Conservation (phyloP, 805 yeast genomes). For the Cyberlindnera maritima region DNA sequence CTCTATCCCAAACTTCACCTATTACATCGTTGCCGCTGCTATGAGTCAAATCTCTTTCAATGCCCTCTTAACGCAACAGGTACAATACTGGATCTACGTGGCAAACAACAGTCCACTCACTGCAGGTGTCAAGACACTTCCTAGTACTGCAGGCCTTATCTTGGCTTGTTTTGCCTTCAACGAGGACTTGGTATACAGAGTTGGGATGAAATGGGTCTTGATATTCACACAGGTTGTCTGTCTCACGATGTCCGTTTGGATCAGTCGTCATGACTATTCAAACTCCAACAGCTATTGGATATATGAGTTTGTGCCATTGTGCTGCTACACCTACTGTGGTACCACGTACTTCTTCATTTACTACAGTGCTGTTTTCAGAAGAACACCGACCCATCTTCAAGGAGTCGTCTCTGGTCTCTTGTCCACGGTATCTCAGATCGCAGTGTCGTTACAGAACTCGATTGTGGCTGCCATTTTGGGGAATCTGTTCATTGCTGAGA, state of each 20-base stretch:
- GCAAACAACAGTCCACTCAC: slow-evolving; percentile 30
- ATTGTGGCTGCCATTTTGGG: too few species aligned
- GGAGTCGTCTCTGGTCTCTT: too few species aligned
- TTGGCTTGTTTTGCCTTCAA: slow-evolving; percentile 29
- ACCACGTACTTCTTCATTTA: too few species aligned
- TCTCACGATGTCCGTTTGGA: slow-evolving; percentile 25
- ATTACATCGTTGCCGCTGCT: slow-evolving; percentile 17
- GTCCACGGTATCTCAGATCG: too few species aligned
- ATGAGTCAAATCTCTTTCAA: slow-evolving; percentile 14
- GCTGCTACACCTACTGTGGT: slow-evolving; percentile 9
- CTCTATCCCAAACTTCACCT: slow-evolving; percentile 27
- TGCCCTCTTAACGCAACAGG: slow-evolving; percentile 20
- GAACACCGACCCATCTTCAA: too few species aligned
- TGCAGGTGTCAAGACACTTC: slow-evolving; percentile 36
- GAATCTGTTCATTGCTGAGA: too few species aligned
- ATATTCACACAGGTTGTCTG: slow-evolving; percentile 16
- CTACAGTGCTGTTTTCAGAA: too few species aligned
- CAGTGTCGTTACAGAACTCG: too few species aligned
- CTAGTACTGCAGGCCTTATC: slow-evolving; percentile 32
- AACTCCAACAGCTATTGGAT: slow-evolving; percentile 29
- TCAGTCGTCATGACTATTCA: slow-evolving; percentile 22
- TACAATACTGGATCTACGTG: neutral
- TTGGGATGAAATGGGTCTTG: slow-evolving; percentile 25
- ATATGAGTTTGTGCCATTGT: slow-evolving; percentile 25
- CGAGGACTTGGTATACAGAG: slow-evolving; percentile 17